Evolutionary conservation across 441 rosid species (phyloP).

Genomic region (Populus hybrid): DNA sequence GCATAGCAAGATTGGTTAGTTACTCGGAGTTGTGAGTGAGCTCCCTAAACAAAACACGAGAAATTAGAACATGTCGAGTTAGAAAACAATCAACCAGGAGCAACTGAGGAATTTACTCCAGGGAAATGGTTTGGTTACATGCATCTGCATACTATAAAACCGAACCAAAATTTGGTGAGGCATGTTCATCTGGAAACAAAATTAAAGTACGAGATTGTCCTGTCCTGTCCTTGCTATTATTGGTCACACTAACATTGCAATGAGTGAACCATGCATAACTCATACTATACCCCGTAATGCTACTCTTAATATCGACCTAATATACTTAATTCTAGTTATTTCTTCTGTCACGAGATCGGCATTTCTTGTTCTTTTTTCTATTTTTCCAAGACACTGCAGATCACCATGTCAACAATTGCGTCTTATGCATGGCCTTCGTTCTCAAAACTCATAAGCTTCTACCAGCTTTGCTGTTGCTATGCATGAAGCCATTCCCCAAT

Average conservation of each 20-base stretch:
- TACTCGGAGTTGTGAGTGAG: no score
- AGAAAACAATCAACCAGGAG: neutral
- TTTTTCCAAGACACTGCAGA: neutral
- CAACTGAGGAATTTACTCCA: neutral
- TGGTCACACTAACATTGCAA: neutral
- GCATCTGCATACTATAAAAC: neutral
- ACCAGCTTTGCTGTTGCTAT: neutral
- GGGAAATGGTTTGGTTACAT: neutral
- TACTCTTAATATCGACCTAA: neutral
- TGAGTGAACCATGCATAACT: neutral
- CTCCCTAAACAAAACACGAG: no score
- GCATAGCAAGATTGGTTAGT: no score
- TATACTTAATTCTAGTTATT: neutral
- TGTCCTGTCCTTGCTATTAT: neutral
- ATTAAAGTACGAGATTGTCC: neutral
- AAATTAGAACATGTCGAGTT: neutral
- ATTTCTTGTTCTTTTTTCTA: no score
- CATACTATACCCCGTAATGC: neutral
- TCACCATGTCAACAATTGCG: neutral
- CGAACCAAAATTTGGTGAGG: neutral
- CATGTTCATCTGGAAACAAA: neutral
- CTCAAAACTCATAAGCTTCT: neutral
- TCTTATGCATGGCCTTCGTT: neutral
- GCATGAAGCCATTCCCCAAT: conserved; percentile 5
- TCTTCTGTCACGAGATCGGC: neutral